Evolutionary conservation across 768 basidiomycete species (phyloP), one percentile per base, ranked within the genome.

Genomic region (Clavaria fumosa): DNA sequence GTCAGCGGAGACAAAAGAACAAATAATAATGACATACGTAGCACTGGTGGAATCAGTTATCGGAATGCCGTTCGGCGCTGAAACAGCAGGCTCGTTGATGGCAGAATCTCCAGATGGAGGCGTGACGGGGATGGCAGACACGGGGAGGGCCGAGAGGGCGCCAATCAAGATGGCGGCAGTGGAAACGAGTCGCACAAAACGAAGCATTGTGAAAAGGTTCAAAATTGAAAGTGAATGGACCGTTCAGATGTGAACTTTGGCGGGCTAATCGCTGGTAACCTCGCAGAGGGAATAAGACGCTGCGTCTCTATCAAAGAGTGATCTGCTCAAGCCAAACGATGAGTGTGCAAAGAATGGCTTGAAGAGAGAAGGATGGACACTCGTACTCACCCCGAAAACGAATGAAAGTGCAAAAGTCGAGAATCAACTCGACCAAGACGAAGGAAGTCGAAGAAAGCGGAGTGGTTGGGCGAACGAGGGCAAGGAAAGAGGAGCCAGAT

Each of bases 281-380:
- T 74, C 71, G 67, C 72, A 59, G 67, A 72, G 75, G 67, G 62
- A 50, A n/a, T 60, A 60, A 57, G 54, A 61, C 57, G 60, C 52
- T 54, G 54, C 52, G 52, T 60, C 70, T 75, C 76, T 79, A 57
- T 75, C 76, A 69, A 79, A 78, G 75, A 75, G 70, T 66, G 67
- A 70, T 72, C 72, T 73, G 53, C 39, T 15, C 38, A 31, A 37
- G 17, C 26, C 17, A 14, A 32, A 28, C 23, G 22, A 31, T 38
- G 17, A 42, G 9, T 36, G 39, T 39, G 33, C 43, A 44, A 30
- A 32, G 35, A 19, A 14, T 23, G 33, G 41, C 27, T 15, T 21
- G 35, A 36, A n/a, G 32, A 35, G 33, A 31, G 14, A 22, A 35
- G 38, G 28, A 26, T 61, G 46, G 42, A n/a, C n/a, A n/a, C n/a